Evolutionary conservation across 2,329 filamentous ascomycete genomes (phyloP).

Genomic region (Leptosphaerulina australis): DNA sequence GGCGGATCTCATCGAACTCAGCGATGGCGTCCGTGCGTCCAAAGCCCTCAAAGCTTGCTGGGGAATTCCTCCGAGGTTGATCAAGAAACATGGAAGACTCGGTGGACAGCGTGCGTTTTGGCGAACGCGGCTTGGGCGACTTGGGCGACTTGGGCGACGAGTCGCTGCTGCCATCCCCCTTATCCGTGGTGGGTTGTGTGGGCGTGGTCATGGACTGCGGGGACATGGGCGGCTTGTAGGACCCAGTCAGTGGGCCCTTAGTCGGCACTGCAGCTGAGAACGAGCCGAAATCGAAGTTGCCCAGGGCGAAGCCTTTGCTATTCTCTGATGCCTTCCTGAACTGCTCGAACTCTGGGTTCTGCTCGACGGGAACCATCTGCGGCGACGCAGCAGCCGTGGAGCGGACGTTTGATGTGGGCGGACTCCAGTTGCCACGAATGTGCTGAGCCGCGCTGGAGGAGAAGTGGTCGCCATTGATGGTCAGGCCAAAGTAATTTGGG

Average conservation of each 20-base stretch:
- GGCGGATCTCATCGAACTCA: constrained; percentile 43
- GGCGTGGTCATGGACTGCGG: constrained; percentile 43
- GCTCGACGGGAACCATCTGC: constrained; percentile 71
- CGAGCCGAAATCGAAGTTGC: constrained; percentile 51
- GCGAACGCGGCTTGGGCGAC: constrained; percentile 49
- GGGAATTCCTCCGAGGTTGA: constrained; percentile 55
- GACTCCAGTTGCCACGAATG: constrained; percentile 75
- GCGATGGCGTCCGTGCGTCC: constrained; percentile 44
- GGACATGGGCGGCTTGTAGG: constrained; percentile 37
- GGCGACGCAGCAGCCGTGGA: constrained; percentile 73
- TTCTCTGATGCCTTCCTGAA: constrained; percentile 73
- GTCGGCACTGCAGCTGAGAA: constrained; percentile 35
- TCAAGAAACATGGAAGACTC: constrained; percentile 52
- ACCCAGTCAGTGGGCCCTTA: constrained; percentile 21
- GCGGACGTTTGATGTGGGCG: constrained; percentile 71
- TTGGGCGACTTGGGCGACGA: constrained; percentile 25
- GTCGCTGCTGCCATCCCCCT: constrained; percentile 24
- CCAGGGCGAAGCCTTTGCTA: constrained; percentile 56
- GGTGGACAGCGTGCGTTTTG: constrained; percentile 56
- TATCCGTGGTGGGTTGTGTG: constrained; percentile 24
- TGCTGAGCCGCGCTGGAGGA: constrained; percentile 65
- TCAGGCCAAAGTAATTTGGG: constrained; percentile 86
- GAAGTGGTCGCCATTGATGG: constrained; percentile 65
- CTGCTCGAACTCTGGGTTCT: constrained; percentile 81
- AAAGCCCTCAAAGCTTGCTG: constrained; percentile 51